Percentiles rank a stretch among this genome's conserved stretches.
Evolutionary conservation across 768 basidiomycete genomes (phyloP).

Genomic region (Trametes maxima): DNA sequence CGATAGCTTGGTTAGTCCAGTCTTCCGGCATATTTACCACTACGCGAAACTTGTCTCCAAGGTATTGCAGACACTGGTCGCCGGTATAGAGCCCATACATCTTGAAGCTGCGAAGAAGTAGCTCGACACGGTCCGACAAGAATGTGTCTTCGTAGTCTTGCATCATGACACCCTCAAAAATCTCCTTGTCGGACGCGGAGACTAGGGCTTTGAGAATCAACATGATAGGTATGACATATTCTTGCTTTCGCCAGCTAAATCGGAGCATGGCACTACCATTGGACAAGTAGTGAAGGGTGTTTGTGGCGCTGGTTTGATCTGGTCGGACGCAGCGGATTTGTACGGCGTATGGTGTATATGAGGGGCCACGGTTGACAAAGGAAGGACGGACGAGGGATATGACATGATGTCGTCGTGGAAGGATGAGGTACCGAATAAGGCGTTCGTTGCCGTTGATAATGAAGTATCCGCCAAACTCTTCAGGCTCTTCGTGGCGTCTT

Average conservation of each 20-base stretch:
- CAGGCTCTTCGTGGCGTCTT: conserved; percentile 89
- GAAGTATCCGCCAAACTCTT: conserved; percentile 99
- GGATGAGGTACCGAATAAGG: conserved; percentile 94
- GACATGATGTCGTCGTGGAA: conserved; percentile 94
- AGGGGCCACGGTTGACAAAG: conserved; percentile 90
- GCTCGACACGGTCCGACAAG: conserved; percentile 94
- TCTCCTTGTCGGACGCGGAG: conserved; percentile 90
- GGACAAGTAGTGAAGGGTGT: conserved; percentile 95
- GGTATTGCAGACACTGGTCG: conserved; percentile 89
- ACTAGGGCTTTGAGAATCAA: conserved; percentile 92
- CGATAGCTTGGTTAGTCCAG: conserved; percentile 82
- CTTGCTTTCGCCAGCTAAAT: conserved; percentile 96
- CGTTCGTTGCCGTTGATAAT: conserved; percentile 99
- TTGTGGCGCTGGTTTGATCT: conserved; percentile 92
- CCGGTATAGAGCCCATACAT: conserved; percentile 86
- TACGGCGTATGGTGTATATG: conserved; percentile 92
- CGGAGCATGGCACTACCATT: conserved; percentile 97
- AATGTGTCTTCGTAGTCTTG: conserved; percentile 97
- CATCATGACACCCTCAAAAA: conserved; percentile 96
- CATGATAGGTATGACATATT: conserved; percentile 98
- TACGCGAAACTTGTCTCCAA: conserved; percentile 96
- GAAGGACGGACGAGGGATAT: conserved; percentile 90
- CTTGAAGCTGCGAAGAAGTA: conserved; percentile 94
- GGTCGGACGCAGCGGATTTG: conserved; percentile 93
- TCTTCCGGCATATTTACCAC: conserved; percentile 92